phyloP scores from a whole-genome alignment of 129 eudicot genomes.

The Gnaphalium uliginosum region DNA sequence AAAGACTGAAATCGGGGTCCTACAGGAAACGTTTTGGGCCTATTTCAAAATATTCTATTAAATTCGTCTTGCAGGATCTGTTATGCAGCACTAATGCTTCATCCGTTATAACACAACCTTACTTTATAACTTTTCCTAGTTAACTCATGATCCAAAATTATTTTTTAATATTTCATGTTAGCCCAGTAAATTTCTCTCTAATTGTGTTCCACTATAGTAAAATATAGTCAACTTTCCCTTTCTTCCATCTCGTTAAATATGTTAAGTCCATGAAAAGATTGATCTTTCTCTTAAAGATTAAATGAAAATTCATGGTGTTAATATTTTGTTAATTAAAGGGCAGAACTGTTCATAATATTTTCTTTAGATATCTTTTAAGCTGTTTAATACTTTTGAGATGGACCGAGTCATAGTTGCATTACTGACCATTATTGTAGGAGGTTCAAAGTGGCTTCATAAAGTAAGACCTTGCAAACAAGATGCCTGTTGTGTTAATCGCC shows the following conservation, averaged over 20 bases:
- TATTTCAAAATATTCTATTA: too few species aligned
- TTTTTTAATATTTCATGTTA: neutral
- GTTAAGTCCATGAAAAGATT: neutral
- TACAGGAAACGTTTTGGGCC: too few species aligned
- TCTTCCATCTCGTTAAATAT: neutral
- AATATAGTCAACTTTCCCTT: neutral
- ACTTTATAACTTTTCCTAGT: neutral
- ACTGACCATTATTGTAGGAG: constrained; percentile 51
- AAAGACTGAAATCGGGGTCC: too few species aligned
- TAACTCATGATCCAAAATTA: constrained; percentile 1
- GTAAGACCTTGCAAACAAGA: constrained; percentile 69
- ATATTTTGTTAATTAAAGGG: neutral
- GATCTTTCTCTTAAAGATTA: neutral
- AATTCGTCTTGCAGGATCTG: too few species aligned
- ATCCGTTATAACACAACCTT: too few species aligned
- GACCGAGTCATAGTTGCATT: constrained; percentile 1
- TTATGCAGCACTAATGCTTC: too few species aligned
- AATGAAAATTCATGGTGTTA: neutral
- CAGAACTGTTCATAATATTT: neutral
- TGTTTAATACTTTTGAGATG: neutral
- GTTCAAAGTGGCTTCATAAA: constrained; percentile 94
- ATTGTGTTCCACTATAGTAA: neutral
- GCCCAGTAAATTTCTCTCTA: neutral
- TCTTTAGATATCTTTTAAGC: neutral
- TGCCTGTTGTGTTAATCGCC: constrained; percentile 74